Evolutionary conservation across 345 rosid species (phyloP).

Genomic region (Gynandropsis gynandra): DNA sequence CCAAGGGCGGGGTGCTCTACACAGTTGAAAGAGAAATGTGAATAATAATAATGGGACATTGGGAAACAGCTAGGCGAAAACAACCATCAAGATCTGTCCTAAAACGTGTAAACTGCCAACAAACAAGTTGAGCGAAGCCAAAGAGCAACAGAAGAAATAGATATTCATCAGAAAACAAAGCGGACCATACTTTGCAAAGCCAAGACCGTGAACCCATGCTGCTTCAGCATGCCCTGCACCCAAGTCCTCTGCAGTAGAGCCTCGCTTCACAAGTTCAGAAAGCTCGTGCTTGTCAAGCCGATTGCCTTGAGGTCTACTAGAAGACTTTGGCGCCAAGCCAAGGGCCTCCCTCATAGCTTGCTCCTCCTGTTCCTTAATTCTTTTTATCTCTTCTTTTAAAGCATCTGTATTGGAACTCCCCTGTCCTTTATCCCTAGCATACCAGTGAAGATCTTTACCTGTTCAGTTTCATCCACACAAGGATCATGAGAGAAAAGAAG

Average conservation of each 20-base stretch:
- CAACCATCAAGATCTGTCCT: background rate
- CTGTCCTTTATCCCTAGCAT: slow-evolving; percentile 58
- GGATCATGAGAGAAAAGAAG: no score
- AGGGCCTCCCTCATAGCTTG: slow-evolving; percentile 98
- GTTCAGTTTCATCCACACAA: slow-evolving; percentile 1
- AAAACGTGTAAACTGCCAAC: background rate
- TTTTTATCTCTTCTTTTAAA: slow-evolving; percentile 73
- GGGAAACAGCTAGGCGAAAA: no score
- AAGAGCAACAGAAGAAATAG: background rate
- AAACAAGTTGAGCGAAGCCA: slow-evolving; percentile 6
- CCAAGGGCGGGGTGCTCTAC: slow-evolving; percentile 80
- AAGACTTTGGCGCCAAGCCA: slow-evolving; percentile 85
- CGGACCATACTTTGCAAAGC: slow-evolving; percentile 79
- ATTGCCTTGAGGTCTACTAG: slow-evolving; percentile 65
- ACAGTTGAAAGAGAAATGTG: slow-evolving; percentile 16
- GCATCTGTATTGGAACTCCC: slow-evolving; percentile 45
- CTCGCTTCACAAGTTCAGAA: slow-evolving; percentile 84
- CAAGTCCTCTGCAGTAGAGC: slow-evolving; percentile 90
- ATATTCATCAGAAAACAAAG: background rate
- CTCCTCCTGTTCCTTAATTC: slow-evolving; percentile 92
- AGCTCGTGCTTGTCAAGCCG: slow-evolving; percentile 92
- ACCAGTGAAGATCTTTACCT: slow-evolving; percentile 98
- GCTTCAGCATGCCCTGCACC: slow-evolving; percentile 95
- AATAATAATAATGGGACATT: no score
- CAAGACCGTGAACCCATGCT: slow-evolving; percentile 78